Conservation (phyloP, 2,329 filamentous ascomycete genomes). For the Sordariomycetes sp. region DNA sequence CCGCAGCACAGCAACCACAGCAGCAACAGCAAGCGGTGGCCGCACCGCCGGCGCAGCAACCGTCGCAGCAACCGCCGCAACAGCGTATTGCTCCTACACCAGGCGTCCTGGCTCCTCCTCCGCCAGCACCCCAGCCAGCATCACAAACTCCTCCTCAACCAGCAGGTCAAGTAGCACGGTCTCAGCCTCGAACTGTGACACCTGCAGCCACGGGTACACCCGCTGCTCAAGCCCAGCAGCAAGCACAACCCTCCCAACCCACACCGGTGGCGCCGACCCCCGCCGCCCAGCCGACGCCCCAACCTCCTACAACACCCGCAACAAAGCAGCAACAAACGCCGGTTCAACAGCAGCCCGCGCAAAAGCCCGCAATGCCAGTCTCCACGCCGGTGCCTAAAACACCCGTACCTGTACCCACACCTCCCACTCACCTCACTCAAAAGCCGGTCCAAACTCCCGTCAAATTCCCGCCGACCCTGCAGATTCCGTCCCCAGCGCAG, state of each 20-base stretch:
- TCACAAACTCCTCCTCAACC: background rate
- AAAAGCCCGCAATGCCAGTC: background rate
- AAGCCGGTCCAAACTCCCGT: background rate
- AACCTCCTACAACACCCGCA: background rate
- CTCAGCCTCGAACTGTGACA: slow-evolving; percentile 19
- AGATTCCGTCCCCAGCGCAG: background rate
- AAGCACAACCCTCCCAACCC: background rate
- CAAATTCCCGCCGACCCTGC: background rate
- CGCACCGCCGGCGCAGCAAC: slow-evolving; percentile 11
- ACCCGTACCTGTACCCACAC: background rate
- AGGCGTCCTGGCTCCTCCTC: background rate
- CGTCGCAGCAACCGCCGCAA: slow-evolving; percentile 10
- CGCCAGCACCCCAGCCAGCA: slow-evolving; percentile 2
- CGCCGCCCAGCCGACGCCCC: background rate
- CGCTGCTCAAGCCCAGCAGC: background rate
- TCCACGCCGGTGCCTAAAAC: background rate
- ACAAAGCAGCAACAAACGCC: background rate
- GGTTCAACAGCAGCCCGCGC: background rate
- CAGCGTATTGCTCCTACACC: background rate
- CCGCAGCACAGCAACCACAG: slow-evolving; percentile 10
- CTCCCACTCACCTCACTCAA: background rate
- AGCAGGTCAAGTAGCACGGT: slow-evolving; percentile 4
- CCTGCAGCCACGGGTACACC: background rate
- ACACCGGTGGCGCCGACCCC: background rate
- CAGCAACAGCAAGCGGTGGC: too few species aligned